phyloP scores from a whole-genome alignment of 1,284 basidiomycete species.

The Termitomyces sp. region DNA sequence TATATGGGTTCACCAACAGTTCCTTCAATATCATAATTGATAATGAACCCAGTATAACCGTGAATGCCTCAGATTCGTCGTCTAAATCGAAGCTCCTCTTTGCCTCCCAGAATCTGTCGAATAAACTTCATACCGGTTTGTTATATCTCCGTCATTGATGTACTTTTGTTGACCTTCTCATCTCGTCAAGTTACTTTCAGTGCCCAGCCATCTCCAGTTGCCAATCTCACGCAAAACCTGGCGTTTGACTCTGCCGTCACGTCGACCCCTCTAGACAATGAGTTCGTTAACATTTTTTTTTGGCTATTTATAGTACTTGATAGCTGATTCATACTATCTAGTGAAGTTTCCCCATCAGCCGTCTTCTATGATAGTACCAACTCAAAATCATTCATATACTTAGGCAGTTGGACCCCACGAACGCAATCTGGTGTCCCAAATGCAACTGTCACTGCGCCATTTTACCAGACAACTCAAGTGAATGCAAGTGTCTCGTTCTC shows the following conservation, averaged over 20 bases:
- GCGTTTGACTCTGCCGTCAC: constrained; percentile 18
- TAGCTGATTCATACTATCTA: constrained; percentile 13
- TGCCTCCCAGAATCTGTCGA: constrained; percentile 14
- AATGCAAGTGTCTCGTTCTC: constrained; percentile 26
- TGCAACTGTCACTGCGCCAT: constrained; percentile 24
- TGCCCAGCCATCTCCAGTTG: constrained; percentile 11
- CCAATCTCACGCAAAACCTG: constrained; percentile 13
- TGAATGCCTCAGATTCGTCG: constrained; percentile 4
- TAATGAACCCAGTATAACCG: constrained; percentile 11
- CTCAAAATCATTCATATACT: constrained; percentile 24
- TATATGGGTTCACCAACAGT: constrained; percentile 26
- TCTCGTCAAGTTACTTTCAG: constrained; percentile 16
- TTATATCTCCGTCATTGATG: not conserved
- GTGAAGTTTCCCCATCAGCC: constrained; percentile 15
- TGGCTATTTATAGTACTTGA: constrained; percentile 6
- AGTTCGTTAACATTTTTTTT: constrained; percentile 10
- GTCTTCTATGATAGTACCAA: constrained; percentile 24
- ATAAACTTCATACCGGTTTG: constrained; percentile 17
- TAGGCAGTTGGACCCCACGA: constrained; percentile 22
- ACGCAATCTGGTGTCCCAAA: constrained; percentile 24
- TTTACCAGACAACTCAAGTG: constrained; percentile 20
- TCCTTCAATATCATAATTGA: constrained; percentile 29
- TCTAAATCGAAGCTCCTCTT: constrained; percentile 13
- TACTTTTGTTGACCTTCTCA: not conserved
- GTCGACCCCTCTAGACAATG: constrained; percentile 14